phyloP scores from a whole-genome alignment of 345 rosid species.

The Populus davidiana region DNA sequence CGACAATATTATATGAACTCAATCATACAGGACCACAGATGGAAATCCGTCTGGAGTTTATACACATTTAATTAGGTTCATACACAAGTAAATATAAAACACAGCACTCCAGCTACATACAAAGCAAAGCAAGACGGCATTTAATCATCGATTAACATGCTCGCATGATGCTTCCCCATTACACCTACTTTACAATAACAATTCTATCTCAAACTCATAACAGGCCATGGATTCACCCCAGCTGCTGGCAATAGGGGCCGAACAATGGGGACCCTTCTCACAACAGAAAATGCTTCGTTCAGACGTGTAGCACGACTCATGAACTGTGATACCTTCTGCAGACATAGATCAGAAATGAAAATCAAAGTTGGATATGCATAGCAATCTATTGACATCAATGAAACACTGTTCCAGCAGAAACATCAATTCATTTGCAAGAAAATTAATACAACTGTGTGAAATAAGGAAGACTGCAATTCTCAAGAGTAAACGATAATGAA shows the following conservation, averaged over 20 bases:
- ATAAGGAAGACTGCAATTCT: background rate
- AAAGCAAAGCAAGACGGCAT: conserved; percentile 12
- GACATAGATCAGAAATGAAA: background rate
- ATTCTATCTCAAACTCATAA: conserved; percentile 63
- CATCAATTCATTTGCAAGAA: background rate
- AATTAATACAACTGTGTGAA: background rate
- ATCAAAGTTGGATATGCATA: background rate
- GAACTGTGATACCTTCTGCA: conserved; percentile 75
- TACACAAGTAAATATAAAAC: conserved; percentile 4
- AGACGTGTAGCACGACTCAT: conserved; percentile 71
- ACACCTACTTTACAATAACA: background rate
- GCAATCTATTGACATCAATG: background rate
- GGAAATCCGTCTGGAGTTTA: conserved; percentile 4
- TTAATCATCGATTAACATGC: conserved; percentile 5
- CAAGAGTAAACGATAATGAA: background rate
- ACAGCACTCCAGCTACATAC: conserved; percentile 4
- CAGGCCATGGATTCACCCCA: conserved; percentile 75
- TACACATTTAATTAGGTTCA: conserved; percentile 14
- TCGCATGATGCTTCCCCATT: conserved; percentile 15
- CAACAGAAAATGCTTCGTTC: conserved; percentile 83
- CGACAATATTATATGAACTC: background rate
- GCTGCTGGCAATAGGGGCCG: conserved; percentile 67
- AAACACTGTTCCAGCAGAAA: background rate
- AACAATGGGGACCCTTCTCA: conserved; percentile 69
- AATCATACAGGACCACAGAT: background rate